A percentile compares a stretch with the other conserved stretches of the same genome.
Conservation (phyloP, 163 green algal genomes). For the Volvox carteri region DNA sequence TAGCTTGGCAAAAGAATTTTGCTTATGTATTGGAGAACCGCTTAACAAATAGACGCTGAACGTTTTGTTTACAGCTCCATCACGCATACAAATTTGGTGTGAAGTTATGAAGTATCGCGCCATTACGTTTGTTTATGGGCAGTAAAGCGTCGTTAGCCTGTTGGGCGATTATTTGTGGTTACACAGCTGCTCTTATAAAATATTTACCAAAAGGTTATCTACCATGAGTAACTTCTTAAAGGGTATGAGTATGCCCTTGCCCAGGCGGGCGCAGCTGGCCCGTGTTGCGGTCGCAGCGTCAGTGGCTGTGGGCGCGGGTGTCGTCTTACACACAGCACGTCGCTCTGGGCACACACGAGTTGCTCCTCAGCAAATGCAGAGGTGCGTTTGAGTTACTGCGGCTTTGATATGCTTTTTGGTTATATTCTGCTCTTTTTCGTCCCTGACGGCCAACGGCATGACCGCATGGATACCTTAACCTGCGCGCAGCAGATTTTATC, state of each 20-base stretch:
- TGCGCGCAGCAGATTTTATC: constrained; percentile 19
- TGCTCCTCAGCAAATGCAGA: neutral
- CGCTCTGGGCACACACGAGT: neutral
- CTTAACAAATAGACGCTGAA: no score
- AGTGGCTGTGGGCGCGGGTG: constrained; percentile 15
- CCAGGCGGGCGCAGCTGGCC: constrained; percentile 21
- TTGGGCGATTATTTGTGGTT: constrained; percentile 2
- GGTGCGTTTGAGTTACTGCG: neutral
- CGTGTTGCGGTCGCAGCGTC: constrained; percentile 19
- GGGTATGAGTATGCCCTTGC: constrained; percentile 25
- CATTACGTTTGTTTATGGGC: neutral
- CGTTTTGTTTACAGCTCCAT: no score
- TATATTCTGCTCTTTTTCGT: neutral
- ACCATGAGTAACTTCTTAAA: constrained; percentile 39
- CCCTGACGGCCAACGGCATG: neutral
- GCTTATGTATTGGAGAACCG: no score
- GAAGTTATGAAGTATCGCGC: neutral
- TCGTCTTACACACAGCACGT: constrained; percentile 1
- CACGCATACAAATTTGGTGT: no score
- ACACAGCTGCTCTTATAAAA: neutral
- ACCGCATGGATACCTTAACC: neutral
- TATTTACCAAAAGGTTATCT: neutral
- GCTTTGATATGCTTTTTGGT: neutral
- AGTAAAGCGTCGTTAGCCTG: neutral
- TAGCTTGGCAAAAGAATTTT: no score